phyloP scores from a whole-genome alignment of 2,329 filamentous ascomycete species.

The Hawksworthiomyces lignivorus region DNA sequence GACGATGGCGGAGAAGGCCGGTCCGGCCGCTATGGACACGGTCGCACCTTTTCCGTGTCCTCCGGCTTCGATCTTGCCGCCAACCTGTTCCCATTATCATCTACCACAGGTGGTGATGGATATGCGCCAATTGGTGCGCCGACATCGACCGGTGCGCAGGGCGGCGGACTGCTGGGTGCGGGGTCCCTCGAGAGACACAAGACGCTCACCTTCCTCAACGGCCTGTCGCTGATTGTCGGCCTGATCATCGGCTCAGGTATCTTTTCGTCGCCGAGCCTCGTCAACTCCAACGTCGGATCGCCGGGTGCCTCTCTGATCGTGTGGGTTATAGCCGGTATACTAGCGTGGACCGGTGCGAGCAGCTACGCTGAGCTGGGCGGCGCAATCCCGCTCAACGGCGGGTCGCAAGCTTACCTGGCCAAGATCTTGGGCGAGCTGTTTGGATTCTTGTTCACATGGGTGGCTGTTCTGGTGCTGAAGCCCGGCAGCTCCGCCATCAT shows the following conservation, averaged over 20 bases:
- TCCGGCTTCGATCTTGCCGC: conserved; percentile 95
- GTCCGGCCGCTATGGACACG: conserved; percentile 44
- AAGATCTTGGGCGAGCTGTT: conserved; percentile 94
- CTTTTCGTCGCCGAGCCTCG: conserved; percentile 56
- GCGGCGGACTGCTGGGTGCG: conserved; percentile 55
- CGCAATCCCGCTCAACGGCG: conserved; percentile 91
- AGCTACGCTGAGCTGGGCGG: conserved; percentile 83
- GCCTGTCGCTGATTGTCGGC: conserved; percentile 81
- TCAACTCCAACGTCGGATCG: conserved; percentile 56
- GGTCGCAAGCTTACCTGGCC: conserved; percentile 84
- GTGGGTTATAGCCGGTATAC: conserved; percentile 53
- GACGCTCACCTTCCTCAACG: conserved; percentile 89
- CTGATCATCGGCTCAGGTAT: conserved; percentile 79
- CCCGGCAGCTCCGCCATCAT: conserved; percentile 92
- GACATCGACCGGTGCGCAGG: conserved; percentile 46
- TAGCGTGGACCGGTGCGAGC: conserved; percentile 57
- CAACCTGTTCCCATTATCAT: conserved; percentile 85
- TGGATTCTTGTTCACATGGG: conserved; percentile 95
- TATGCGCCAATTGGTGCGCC: conserved; percentile 84
- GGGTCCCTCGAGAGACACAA: conserved; percentile 92
- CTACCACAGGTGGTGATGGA: conserved; percentile 56
- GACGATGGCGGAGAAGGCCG: conserved; percentile 24
- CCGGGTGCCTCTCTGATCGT: conserved; percentile 50
- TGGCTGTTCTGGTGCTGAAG: conserved; percentile 86
- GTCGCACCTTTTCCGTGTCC: conserved; percentile 77